Evolutionary conservation across 495 filamentous ascomycete genomes (phyloP).

Genomic region (Elaphomyces granulatus): DNA sequence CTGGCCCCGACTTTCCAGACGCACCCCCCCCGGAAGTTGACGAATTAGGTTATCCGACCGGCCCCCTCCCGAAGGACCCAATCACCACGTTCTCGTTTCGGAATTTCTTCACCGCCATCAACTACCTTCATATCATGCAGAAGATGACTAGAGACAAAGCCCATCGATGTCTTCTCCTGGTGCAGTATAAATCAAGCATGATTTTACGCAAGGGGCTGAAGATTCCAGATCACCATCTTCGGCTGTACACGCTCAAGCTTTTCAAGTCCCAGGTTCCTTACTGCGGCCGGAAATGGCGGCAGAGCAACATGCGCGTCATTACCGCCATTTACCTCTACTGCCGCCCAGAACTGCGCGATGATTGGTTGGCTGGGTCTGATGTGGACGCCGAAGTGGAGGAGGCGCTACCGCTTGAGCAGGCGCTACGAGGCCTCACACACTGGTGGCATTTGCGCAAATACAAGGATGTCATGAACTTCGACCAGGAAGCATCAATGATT

Average conservation of each 20-base stretch:
- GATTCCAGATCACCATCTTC: conserved; percentile 72
- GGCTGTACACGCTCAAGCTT: conserved; percentile 89
- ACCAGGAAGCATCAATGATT: conserved; percentile 39
- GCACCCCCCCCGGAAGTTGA: conserved; percentile 62
- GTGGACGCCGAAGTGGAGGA: conserved; percentile 90
- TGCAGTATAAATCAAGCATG: conserved; percentile 84
- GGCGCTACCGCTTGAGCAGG: conserved; percentile 78
- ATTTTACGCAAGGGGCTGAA: conserved; percentile 83
- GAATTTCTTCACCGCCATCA: conserved; percentile 88
- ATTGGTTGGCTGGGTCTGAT: conserved; percentile 85
- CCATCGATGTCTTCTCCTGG: conserved; percentile 81
- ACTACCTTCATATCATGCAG: conserved; percentile 87
- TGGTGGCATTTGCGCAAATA: conserved; percentile 84
- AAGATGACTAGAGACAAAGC: conserved; percentile 92
- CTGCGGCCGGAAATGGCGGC: conserved; percentile 95
- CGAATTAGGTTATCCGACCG: conserved; percentile 65
- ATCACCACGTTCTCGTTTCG: conserved; percentile 86
- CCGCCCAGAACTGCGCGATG: conserved; percentile 80
- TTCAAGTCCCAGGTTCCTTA: conserved; percentile 98
- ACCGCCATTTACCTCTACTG: conserved; percentile 92
- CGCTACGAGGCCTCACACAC: conserved; percentile 69
- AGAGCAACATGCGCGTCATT: conserved; percentile 96
- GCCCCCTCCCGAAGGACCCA: conserved; percentile 51
- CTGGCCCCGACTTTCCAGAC: conserved; percentile 20
- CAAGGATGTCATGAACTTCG: conserved; percentile 63